Conservation (phyloP, 139 green algal genomes). For the Limnomonas spitsbergensis region DNA sequence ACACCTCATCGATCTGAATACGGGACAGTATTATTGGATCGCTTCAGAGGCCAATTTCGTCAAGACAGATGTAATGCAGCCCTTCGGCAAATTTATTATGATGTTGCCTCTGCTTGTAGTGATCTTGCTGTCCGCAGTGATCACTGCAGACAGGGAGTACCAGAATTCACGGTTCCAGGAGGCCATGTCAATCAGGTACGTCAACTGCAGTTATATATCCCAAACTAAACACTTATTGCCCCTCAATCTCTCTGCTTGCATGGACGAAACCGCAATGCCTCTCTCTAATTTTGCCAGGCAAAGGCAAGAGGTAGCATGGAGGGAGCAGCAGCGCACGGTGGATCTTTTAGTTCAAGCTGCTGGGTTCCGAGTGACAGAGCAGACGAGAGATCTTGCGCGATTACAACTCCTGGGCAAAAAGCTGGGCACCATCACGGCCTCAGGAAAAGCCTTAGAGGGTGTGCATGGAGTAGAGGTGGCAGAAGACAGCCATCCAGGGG, state of each 20-base stretch:
- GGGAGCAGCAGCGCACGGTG: slow-evolving; percentile 17
- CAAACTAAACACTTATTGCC: not conserved
- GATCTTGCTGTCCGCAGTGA: too few species aligned
- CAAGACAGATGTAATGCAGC: too few species aligned
- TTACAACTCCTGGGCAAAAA: not conserved
- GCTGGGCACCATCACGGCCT: not conserved
- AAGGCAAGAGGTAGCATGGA: slow-evolving; percentile 15
- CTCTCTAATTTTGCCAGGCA: too few species aligned
- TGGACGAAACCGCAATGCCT: too few species aligned
- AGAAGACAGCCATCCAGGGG: slow-evolving; percentile 7
- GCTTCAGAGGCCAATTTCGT: too few species aligned
- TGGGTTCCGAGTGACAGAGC: slow-evolving; percentile 13
- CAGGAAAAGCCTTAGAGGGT: slow-evolving; percentile 3
- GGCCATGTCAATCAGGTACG: slow-evolving; percentile 23
- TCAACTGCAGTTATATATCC: not conserved
- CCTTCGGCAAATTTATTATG: too few species aligned
- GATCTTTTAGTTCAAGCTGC: slow-evolving; percentile 24
- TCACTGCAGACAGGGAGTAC: too few species aligned
- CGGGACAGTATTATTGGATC: too few species aligned
- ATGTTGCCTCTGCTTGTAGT: too few species aligned
- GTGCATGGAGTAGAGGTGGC: slow-evolving; percentile 25
- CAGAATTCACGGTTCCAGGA: not conserved
- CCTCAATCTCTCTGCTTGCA: too few species aligned
- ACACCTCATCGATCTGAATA: too few species aligned
- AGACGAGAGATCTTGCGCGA: not conserved